Evolutionary conservation across 805 yeast species (phyloP), one percentile per base, ranked within the genome.

Genomic region (Naumovozyma baii): DNA sequence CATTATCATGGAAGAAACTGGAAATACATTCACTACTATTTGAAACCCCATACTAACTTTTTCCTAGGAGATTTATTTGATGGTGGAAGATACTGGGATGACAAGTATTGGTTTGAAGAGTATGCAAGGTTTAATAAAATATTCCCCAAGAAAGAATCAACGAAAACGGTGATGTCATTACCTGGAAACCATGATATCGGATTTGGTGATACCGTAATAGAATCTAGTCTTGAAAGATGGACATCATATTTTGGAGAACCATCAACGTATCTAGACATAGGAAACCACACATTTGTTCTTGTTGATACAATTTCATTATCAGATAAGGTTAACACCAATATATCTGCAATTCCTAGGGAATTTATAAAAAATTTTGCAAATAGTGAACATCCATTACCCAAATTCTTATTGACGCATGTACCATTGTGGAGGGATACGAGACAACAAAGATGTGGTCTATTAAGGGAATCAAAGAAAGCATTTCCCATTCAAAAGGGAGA

Each of bases 161-260:
- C 73, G 37, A 55, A 57, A 33, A 66, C 70, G 2, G 48, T 67
- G 15, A 57, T 65, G 66, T 63, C 69, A n/a, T 50, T 73, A 25
- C 95, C 96, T 0, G 99, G 98, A 1, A 92, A 92, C 56, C 99
- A 92, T 58, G 99, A 92, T 57, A 85, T 94, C 47, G 99, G 99
- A 0, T 90, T 82, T 62, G 95, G 92, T 20, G 74, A 78, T 43
- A 76, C 78, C 0, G 76, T 92, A 13, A 67, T 76, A 14, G 68
- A 70, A 18, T 60, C 67, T 1, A 76, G 80, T 18, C 61, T 73
- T 34, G 61, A 73, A 28, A 64, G 97, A 48, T 92, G 88, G 61
- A 63, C 72, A 31, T 64, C 78, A 1, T 71, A 67, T 54, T 90
- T 86, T 59, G 98, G 97, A 1, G 76, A 75, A 31, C 65, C 92